Evolutionary conservation across 2,329 filamentous ascomycete genomes (phyloP).

Genomic region (Aspergillus oerlinghausenensis): DNA sequence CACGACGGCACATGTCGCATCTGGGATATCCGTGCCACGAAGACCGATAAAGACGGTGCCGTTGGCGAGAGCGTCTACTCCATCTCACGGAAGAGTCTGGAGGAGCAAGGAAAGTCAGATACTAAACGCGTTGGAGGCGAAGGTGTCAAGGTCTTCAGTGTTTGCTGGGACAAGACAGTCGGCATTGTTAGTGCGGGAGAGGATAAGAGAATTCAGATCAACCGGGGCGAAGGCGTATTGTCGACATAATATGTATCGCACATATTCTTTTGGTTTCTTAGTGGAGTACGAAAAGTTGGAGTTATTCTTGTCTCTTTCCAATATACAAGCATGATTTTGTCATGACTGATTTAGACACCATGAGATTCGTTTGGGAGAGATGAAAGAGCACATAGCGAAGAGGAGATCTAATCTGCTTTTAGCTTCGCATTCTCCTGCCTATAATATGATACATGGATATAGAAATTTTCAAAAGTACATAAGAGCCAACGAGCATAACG

Average conservation of each 20-base stretch:
- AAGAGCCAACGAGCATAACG: conserved; percentile 18
- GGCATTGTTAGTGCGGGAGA: conserved; percentile 90
- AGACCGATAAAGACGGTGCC: conserved; percentile 54
- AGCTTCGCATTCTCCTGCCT: background rate
- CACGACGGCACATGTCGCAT: conserved; percentile 90
- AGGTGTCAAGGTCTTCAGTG: conserved; percentile 83
- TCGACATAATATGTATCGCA: conserved; percentile 25
- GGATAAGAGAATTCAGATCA: conserved; percentile 92
- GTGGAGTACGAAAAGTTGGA: conserved; percentile 28
- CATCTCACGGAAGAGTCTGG: conserved; percentile 69
- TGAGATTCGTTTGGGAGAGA: background rate
- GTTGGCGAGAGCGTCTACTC: conserved; percentile 70
- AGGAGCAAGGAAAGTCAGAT: conserved; percentile 57
- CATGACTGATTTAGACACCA: background rate
- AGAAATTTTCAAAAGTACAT: conserved; percentile 13
- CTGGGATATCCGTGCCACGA: conserved; percentile 78
- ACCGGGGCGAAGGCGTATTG: conserved; percentile 57
- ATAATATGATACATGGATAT: background rate
- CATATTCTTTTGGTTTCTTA: conserved; percentile 27
- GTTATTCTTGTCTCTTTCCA: background rate
- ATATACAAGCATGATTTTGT: background rate
- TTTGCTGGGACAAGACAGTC: conserved; percentile 78
- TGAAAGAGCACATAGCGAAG: conserved; percentile 7
- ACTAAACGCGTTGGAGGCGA: conserved; percentile 64
- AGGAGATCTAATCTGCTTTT: background rate